phyloP scores from a whole-genome alignment of 805 yeast species.

The Blastobotrys peoriensis region DNA sequence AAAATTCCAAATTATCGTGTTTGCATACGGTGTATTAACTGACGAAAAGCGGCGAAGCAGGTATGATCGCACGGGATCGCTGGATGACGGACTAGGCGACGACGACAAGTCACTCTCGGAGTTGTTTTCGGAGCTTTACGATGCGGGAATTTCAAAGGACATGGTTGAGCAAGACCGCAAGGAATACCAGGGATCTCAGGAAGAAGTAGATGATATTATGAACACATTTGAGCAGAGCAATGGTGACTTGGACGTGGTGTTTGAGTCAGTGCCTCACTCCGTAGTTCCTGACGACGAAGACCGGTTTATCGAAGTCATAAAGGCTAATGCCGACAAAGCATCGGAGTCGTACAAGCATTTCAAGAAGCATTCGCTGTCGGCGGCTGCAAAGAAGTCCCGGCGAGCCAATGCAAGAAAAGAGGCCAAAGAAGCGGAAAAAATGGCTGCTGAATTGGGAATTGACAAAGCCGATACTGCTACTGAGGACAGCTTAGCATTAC shows the following conservation, averaged over 20 bases:
- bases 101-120: slow-evolving; percentile 31
- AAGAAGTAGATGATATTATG: slow-evolving; percentile 50
- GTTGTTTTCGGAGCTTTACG: slow-evolving; percentile 31
- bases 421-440: slow-evolving; percentile 50
- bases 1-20: slow-evolving; percentile 69
- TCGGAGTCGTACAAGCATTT: slow-evolving; percentile 41
- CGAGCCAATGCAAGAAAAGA: slow-evolving; percentile 35
- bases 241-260: slow-evolving; percentile 65
- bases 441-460: slow-evolving; percentile 46
- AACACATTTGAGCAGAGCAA: slow-evolving; percentile 49
- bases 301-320: slow-evolving; percentile 51
- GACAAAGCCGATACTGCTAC: slow-evolving; percentile 33
- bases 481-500: slow-evolving; percentile 32
- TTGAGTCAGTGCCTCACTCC: slow-evolving; percentile 74
- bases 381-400: slow-evolving; percentile 37
- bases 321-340: slow-evolving; percentile 36
- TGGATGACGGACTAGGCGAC: slow-evolving; percentile 37
- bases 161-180: slow-evolving; percentile 61
- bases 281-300: slow-evolving; percentile 58
- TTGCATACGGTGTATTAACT: slow-evolving; percentile 63
- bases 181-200: slow-evolving; percentile 47
- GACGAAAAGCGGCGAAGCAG: slow-evolving; percentile 50
- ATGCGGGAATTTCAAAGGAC: slow-evolving; percentile 31
- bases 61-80: slow-evolving; percentile 67
- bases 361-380: slow-evolving; percentile 40